Evolutionary conservation across 129 eudicot genomes (phyloP), one percentile per base, ranked within the genome.

Genomic region (Calendula officinalis): DNA sequence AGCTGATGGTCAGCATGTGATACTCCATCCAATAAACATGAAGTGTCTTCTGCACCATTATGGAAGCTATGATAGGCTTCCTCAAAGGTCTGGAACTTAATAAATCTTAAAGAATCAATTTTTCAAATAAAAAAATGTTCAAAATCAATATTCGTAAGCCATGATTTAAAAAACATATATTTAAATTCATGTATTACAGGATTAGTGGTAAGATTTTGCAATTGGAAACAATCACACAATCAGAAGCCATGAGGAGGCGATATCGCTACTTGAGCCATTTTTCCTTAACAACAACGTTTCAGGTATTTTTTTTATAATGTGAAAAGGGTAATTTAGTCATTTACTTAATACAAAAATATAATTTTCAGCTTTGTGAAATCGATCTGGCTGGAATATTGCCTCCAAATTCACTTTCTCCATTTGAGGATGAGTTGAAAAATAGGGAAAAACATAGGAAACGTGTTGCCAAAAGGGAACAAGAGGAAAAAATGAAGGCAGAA

Each of bases 181-280:
- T 22, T 48, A 46, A 45, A 17, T 68, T 58, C 47, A 6, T 50
- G 3, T 49, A 74, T 75, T 65, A 37, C 92, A 94, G 97, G 76
- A 77, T 94, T 48, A 69, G 81, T 60, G 99, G 99, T 50, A 94
- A 83, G 88, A 83, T 89, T 53, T 72, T 94, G 64, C 94, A 94
- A 54, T 55, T 94, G 69, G 99, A 94, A 81, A 72, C 88, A 4
- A 82, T 89, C 47, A 85, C 97, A 40, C 96, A 94, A 73, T 83
- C 96, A 66, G 97, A 94, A 72, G 97, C 92, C 75, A 83, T 81
- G 75, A 81, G 98, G 82, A 78, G 84, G 85, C 95, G 98, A 11
- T 92, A 83, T 71, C 98, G 98, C 61, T 86, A 75, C 78, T 65
- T 92, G 72, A 92, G 98, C 72, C 98, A 92, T 77, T 83, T 92